Conservation (phyloP, 2,329 filamentous ascomycete genomes). For the Sphaerostilbella broomeana region DNA sequence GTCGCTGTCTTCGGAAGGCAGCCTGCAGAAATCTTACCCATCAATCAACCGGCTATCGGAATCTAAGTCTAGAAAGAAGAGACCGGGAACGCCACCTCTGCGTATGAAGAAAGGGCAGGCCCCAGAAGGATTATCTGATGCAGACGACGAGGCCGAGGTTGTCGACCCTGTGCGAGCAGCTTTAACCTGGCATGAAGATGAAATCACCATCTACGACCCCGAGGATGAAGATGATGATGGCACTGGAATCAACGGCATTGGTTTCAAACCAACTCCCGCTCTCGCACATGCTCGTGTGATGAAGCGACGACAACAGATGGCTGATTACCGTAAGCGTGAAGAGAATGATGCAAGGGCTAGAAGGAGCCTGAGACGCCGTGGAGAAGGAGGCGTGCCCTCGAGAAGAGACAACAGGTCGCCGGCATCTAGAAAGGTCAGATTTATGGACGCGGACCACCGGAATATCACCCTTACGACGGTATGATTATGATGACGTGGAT, state of each 20-base stretch:
- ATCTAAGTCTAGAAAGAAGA: slow-evolving; percentile 32
- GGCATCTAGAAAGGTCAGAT: slow-evolving; percentile 32
- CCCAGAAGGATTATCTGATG: slow-evolving; percentile 19
- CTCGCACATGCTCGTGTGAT: slow-evolving; percentile 51
- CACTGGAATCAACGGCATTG: slow-evolving; percentile 60
- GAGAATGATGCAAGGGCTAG: slow-evolving; percentile 52
- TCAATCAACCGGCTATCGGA: slow-evolving; percentile 34
- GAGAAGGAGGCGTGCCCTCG: slow-evolving; percentile 21
- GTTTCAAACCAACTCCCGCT: slow-evolving; percentile 57
- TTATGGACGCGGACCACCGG: slow-evolving; percentile 33
- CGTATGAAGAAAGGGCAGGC: slow-evolving; percentile 21
- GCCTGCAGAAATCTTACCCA: slow-evolving; percentile 22
- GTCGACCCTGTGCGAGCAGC: slow-evolving; percentile 51
- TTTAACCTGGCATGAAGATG: slow-evolving; percentile 61
- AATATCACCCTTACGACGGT: slow-evolving; percentile 26
- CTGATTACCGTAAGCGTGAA: slow-evolving; percentile 55
- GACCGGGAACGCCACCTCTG: slow-evolving; percentile 35
- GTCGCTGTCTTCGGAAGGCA: slow-evolving; percentile 2
- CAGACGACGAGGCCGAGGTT: slow-evolving; percentile 32
- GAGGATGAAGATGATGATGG: slow-evolving; percentile 61
- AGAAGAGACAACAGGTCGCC: slow-evolving; percentile 21
- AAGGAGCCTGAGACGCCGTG: slow-evolving; percentile 46
- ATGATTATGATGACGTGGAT: slow-evolving; percentile 16
- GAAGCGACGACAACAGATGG: slow-evolving; percentile 54
- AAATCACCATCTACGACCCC: slow-evolving; percentile 60